These are phyloP conservation scores for Suhomyces prunicola DNA, from an alignment of 805 yeast species.

Conservation along the genomic window DNA sequence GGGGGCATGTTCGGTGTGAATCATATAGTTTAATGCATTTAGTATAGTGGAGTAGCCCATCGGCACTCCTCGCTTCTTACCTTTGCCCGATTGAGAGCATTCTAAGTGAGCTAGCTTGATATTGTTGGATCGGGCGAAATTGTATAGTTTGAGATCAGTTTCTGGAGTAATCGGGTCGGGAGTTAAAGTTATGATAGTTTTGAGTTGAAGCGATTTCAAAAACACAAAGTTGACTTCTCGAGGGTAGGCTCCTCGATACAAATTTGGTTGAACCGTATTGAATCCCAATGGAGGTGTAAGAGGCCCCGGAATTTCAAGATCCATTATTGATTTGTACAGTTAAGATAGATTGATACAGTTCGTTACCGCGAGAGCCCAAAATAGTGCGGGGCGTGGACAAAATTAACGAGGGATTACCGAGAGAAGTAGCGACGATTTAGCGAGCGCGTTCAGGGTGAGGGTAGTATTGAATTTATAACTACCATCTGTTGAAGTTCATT, in stretches of 20 bases:
- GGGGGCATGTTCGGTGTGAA: constrained; percentile 62
- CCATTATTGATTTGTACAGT: constrained; percentile 5
- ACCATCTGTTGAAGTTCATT: no score
- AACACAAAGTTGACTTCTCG: constrained; percentile 69
- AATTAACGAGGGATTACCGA: neutral
- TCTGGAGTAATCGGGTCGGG: constrained; percentile 65
- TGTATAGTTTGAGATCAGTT: constrained; percentile 47
- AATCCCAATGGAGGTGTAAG: constrained; percentile 78
- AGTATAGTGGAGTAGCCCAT: constrained; percentile 62
- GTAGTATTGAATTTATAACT: no score
- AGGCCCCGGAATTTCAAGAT: constrained; percentile 11
- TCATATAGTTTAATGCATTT: constrained; percentile 57
- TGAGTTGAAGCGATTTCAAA: constrained; percentile 59
- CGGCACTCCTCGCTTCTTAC: constrained; percentile 82
- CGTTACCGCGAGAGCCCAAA: neutral
- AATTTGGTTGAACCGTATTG: constrained; percentile 61
- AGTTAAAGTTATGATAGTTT: constrained; percentile 73
- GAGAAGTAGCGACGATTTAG: neutral
- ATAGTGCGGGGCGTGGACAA: neutral
- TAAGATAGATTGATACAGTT: neutral
- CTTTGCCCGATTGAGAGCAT: constrained; percentile 66
- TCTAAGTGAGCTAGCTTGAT: constrained; percentile 68
- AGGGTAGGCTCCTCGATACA: constrained; percentile 88
- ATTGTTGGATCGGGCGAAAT: constrained; percentile 51
- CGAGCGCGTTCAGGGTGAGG: neutral